Base-by-base conservation (phyloP, 305 asterid genomes). In the Plantago rigida region DNA sequence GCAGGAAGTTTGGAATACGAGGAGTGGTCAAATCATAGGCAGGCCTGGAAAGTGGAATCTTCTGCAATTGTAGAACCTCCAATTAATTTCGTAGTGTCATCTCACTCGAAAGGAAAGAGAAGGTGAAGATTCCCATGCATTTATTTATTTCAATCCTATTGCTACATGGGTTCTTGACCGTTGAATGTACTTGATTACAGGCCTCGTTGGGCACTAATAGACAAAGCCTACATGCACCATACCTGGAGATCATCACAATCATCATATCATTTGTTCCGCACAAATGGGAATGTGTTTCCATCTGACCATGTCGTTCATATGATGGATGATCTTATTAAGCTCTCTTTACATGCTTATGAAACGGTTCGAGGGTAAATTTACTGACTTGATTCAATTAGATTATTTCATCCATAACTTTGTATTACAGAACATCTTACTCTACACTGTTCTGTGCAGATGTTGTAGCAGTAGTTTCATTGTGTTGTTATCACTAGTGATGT, bases 171-270 rank as follows among this genome's bases (percentile, higher is more conserved):
- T 31, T 52, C 66, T 31, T 50, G 53, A 73, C 47, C 62, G 67
- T 74, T 71, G 62, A 73, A 53, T 50, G 29, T 70, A 55, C 65
- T 76, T 68, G 15, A 36, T 78, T 66, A 59, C 79, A 93, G 99
- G 84, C 97, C 97, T 69, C 77, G 90, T 65, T 93, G 99, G 99
- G 89, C 95, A 60, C 87, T 85, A 61, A 76, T 87, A 24, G 97
- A 89, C 84, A 89, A 93, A 82, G 82, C 95, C 47, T 84, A 84
- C 69, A 87, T 89, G 97, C 97, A 89, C 65, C 84, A 77, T 75
- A 89, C 92, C 64, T 93, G 99, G 97, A 85, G 99, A 82, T 78
- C 97, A 70, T 89, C 97, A 59, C 99, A 93, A 64, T 77, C 99
- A 62, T 79, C 95, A 52, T 87, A 81, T 82, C 96, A 87, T 81